Evolutionary conservation across 2,329 filamentous ascomycete species (phyloP).

Genomic region (Fusarium phyllophilum): DNA sequence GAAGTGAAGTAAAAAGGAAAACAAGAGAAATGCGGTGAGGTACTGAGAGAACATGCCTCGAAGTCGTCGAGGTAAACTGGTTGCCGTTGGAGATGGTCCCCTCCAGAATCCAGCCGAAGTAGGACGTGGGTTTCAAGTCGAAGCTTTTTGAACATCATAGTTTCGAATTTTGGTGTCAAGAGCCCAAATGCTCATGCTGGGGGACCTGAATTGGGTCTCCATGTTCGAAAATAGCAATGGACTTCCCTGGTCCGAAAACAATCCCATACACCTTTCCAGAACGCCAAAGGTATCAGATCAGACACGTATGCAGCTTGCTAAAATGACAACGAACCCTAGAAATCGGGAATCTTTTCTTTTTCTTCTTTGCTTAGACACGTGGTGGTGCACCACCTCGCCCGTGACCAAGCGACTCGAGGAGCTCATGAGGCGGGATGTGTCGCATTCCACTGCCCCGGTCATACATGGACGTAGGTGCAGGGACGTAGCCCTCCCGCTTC

Average conservation of each 20-base stretch:
- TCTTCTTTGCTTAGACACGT: slow-evolving; percentile 55
- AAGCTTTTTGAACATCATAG: slow-evolving; percentile 15
- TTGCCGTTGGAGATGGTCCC: slow-evolving; percentile 17
- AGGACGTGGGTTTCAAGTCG: slow-evolving; percentile 28
- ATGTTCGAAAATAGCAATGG: slow-evolving; percentile 31
- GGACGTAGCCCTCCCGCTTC: slow-evolving; percentile 81
- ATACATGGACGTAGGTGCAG: slow-evolving; percentile 75
- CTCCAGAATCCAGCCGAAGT: slow-evolving; percentile 38
- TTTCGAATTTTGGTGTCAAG: slow-evolving; percentile 2
- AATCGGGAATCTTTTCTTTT: slow-evolving; percentile 9
- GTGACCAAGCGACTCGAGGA: slow-evolving; percentile 64
- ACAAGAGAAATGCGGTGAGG: slow-evolving; percentile 23
- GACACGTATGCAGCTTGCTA: slow-evolving; percentile 45
- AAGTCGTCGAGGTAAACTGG: slow-evolving; percentile 6
- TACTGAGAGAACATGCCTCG: slow-evolving; percentile 14
- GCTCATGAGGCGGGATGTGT: slow-evolving; percentile 69
- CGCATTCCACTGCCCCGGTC: slow-evolving; percentile 68
- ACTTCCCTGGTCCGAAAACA: slow-evolving; percentile 33
- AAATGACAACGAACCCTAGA: slow-evolving; percentile 36
- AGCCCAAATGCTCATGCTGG: slow-evolving; percentile 21
- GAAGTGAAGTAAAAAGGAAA: slow-evolving; percentile 38
- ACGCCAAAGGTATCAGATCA: slow-evolving; percentile 48
- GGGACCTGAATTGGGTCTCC: slow-evolving; percentile 29
- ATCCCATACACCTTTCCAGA: slow-evolving; percentile 48
- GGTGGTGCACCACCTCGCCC: slow-evolving; percentile 61